Evolutionary conservation across 441 rosid species (phyloP).

Genomic region (Euphorbia schlechtendalii): DNA sequence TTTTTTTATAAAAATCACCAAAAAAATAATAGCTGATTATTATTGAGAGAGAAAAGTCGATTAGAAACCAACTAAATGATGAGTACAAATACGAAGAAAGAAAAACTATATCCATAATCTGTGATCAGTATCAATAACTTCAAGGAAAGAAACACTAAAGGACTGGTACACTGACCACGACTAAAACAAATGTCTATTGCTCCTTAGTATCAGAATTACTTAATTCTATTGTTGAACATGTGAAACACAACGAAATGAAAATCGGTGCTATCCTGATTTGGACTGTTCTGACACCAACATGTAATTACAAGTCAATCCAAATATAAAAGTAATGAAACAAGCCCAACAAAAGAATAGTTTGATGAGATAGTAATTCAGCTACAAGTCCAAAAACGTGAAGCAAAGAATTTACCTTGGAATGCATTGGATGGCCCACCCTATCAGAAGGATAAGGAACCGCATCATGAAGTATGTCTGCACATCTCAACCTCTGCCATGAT

Average conservation of each 20-base stretch:
- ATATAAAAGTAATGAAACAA: no score
- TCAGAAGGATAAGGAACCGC: constrained; percentile 74
- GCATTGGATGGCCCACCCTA: constrained; percentile 77
- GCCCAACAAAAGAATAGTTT: no score
- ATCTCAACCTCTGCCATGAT: constrained; percentile 79
- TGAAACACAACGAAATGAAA: no score
- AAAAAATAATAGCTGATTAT: background rate
- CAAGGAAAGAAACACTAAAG: background rate
- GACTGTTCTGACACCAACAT: background rate
- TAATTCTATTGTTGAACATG: no score
- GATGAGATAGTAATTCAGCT: constrained; percentile 3
- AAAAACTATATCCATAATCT: background rate
- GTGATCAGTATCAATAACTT: no score
- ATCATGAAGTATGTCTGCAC: constrained; percentile 53
- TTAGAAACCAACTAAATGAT: background rate
- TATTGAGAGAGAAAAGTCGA: background rate
- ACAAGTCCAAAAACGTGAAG: background rate
- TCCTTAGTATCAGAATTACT: no score
- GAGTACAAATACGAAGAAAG: background rate
- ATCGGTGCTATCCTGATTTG: no score
- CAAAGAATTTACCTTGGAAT: constrained; percentile 46
- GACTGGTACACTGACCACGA: no score
- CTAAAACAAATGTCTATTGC: no score
- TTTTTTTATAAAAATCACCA: background rate
- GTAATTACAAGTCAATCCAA: background rate